Evolutionary conservation across 441 rosid species (phyloP), one percentile per base, ranked within the genome.

Genomic region (Dalechampia spathulata): DNA sequence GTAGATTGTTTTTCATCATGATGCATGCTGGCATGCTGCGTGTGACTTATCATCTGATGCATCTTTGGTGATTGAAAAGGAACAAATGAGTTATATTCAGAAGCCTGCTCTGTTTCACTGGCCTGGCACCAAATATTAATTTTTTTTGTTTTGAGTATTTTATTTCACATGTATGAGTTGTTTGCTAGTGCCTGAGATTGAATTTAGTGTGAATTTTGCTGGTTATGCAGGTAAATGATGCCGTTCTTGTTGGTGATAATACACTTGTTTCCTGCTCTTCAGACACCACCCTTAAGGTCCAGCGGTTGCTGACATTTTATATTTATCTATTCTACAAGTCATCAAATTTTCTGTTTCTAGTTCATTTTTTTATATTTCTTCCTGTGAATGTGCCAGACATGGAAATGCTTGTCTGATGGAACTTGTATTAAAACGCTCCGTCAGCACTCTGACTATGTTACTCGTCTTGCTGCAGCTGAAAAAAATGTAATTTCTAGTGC

Each of bases 401-500:
- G 99, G 99, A 76, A 86, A 74, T 69, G 90, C 85, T 76, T 77
- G 61, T 94, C 98, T 54, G 83, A 83, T 75, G 98, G 99, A 63
- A 71, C 69, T 53, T 90, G 98, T 70, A 80, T 75, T 19, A 75
- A 76, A 78, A 90, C 98, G 61, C 86, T 90, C 40, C 88, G 90
- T 54, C 99, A 94, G 73, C 99, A 94, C 69, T 76, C 96, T 62
- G 99, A 94, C 76, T 94, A 94, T 68, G 96, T 94, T 71, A 94
- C 96, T 56, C 86, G 99, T 69, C 88, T 94, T 42, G 94, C 98
- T 27, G 77, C 88, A 32, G 91, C 98, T 41, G 82, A 62, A 61
- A 82, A 90, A 81, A 90, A 94, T 86, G 99, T 94, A 94, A 84
- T 78, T 75, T 75, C 47, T 75, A 22, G 60, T 54, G 55, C 44